These are phyloP conservation scores for Blyttiomyces sp. DNA, from an alignment of 371 early-diverging fungal genomes.

Conservation along the genomic window DNA sequence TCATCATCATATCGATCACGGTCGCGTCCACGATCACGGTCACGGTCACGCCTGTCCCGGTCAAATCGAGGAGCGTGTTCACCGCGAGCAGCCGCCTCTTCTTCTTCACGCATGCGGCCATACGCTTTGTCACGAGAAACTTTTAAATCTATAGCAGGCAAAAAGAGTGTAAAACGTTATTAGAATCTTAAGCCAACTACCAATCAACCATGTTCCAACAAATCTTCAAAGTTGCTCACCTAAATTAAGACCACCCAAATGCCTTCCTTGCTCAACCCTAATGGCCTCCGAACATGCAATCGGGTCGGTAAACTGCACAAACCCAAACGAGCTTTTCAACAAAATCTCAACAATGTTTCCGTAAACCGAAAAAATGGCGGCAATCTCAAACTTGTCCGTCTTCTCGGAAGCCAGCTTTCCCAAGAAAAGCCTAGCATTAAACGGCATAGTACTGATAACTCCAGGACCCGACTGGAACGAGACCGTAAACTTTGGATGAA, in stretches of 20 bases:
- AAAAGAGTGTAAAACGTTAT: conserved; percentile 8
- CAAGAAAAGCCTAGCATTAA: conserved; percentile 38
- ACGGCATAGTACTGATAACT: conserved; percentile 29
- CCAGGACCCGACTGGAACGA: conserved; percentile 14
- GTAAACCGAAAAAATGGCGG: conserved; percentile 42
- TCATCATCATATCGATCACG: conserved; percentile 5
- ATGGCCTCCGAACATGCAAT: conserved; percentile 34
- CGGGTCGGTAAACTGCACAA: conserved; percentile 45
- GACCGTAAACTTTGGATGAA: conserved; percentile 37
- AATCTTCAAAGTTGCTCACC: conserved; percentile 27
- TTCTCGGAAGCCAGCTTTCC: conserved; percentile 44
- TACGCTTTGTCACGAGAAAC: conserved; percentile 28
- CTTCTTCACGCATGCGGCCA: too few relatives aligned
- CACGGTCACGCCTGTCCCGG: conserved; percentile 6
- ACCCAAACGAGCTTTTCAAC: conserved; percentile 43
- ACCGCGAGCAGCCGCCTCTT: background rate
- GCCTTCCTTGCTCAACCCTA: conserved; percentile 27
- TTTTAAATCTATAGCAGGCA: conserved; percentile 26
- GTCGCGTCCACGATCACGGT: conserved; percentile 12
- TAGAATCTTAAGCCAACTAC: too few relatives aligned
- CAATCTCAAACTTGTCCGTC: conserved; percentile 36
- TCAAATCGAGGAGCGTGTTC: background rate
- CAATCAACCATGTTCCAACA: background rate
- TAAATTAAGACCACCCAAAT: conserved; percentile 31
- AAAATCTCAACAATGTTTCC: conserved; percentile 47